Evolutionary conservation across 1,284 basidiomycete genomes (phyloP).

Genomic region (Microbotryum saponariae): DNA sequence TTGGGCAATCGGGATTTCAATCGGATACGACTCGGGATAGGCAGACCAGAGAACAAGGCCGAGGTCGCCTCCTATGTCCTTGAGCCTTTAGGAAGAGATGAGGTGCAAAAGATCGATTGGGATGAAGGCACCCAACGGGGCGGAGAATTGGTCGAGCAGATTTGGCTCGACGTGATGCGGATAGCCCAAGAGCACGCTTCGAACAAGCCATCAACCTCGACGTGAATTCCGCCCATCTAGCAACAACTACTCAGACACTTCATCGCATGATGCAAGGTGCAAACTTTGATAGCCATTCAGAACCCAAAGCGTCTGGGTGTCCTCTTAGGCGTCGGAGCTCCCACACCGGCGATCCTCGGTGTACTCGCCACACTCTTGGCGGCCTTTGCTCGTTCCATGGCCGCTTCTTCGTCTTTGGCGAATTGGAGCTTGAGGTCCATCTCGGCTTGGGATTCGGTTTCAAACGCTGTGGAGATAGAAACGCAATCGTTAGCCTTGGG

Average conservation of each 20-base stretch:
- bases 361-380: slow-evolving; percentile 31
- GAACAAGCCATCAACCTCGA: too few relatives aligned
- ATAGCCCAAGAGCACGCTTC: slow-evolving; percentile 3
- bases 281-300: neutral
- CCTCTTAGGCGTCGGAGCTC: slow-evolving; percentile 25
- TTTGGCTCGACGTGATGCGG: slow-evolving; percentile 16
- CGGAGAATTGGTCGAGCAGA: slow-evolving; percentile 10
- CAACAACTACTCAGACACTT: too few relatives aligned
- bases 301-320: slow-evolving; percentile 30
- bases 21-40: slow-evolving; percentile 26
- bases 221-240: too few relatives aligned
- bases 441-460: slow-evolving; percentile 26
- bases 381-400: slow-evolving; percentile 23
- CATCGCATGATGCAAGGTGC: too few relatives aligned
- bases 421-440: slow-evolving; percentile 31
- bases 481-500: neutral
- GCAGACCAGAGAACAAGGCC: slow-evolving; percentile 14
- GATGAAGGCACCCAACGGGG: slow-evolving; percentile 4
- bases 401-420: slow-evolving; percentile 23
- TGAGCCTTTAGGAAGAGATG: slow-evolving; percentile 10
- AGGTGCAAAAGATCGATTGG: slow-evolving; percentile 9
- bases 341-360: slow-evolving; percentile 33
- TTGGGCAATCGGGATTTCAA: slow-evolving; percentile 7
- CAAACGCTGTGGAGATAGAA: slow-evolving; percentile 10
- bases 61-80: slow-evolving; percentile 22